phyloP scores from a whole-genome alignment of 129 eudicot genomes.

The Tagetes patula region DNA sequence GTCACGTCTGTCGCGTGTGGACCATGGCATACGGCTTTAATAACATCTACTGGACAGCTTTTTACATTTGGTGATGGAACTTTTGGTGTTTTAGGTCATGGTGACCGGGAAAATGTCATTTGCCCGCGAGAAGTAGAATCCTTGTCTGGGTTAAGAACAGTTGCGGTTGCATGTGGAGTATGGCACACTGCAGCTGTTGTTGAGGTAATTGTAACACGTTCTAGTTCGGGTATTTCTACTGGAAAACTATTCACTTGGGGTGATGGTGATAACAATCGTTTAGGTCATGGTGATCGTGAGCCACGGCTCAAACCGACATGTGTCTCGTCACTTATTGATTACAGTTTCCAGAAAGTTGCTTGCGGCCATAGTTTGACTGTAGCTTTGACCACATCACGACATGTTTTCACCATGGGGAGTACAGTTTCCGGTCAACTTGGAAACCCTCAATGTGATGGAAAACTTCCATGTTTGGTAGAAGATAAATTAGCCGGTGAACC shows the following conservation, averaged over 20 bases:
- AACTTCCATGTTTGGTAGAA: slow-evolving; percentile 80
- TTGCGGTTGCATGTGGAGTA: slow-evolving; percentile 95
- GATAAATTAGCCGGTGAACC: slow-evolving; percentile 65
- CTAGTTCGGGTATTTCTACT: slow-evolving; percentile 72
- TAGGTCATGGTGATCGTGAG: slow-evolving; percentile 93
- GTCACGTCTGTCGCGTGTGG: slow-evolving; percentile 76
- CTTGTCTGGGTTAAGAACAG: slow-evolving; percentile 70
- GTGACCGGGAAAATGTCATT: slow-evolving; percentile 62
- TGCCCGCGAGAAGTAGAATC: slow-evolving; percentile 85
- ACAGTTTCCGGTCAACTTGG: slow-evolving; percentile 97
- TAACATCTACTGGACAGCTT: slow-evolving; percentile 82
- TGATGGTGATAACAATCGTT: slow-evolving; percentile 90
- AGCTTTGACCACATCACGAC: slow-evolving; percentile 79
- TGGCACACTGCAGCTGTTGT: slow-evolving; percentile 99
- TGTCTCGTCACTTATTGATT: slow-evolving; percentile 79
- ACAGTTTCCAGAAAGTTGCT: slow-evolving; percentile 83
- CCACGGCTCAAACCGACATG: slow-evolving; percentile 89
- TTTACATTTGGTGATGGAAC: slow-evolving; percentile 98
- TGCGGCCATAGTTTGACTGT: slow-evolving; percentile 97
- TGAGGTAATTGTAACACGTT: slow-evolving; percentile 84
- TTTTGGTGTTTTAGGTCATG: slow-evolving; percentile 92
- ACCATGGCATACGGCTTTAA: slow-evolving; percentile 96
- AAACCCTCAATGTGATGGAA: slow-evolving; percentile 80
- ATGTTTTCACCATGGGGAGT: slow-evolving; percentile 94
- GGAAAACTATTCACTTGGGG: slow-evolving; percentile 98